Percentiles rank a stretch among this genome's conserved stretches.
phyloP scores from a whole-genome alignment of 2,329 filamentous ascomycete species.

The Hypoxylon sp. region DNA sequence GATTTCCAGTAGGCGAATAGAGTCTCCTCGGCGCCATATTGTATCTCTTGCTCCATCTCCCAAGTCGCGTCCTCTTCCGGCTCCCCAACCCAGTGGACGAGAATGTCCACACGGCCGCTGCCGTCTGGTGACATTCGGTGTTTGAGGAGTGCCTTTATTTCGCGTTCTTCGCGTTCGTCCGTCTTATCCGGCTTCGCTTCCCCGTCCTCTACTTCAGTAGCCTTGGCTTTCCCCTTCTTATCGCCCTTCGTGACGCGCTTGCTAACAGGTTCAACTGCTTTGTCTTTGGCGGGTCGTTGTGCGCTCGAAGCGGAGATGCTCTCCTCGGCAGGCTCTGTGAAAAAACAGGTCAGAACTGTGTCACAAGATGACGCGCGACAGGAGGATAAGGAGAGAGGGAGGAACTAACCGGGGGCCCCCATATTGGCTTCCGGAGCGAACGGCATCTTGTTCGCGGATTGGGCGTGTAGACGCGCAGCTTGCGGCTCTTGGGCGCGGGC shows the following conservation, averaged over 20 bases:
- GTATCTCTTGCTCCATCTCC: slow-evolving; percentile 48
- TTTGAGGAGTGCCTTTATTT: slow-evolving; percentile 41
- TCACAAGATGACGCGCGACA: neutral
- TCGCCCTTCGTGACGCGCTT: slow-evolving; percentile 6
- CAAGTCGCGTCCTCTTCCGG: slow-evolving; percentile 42
- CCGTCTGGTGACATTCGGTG: slow-evolving; percentile 36
- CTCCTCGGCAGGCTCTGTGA: slow-evolving; percentile 13
- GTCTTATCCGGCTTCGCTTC: slow-evolving; percentile 14
- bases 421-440: slow-evolving; percentile 42
- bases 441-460: slow-evolving; percentile 16
- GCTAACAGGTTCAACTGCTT: slow-evolving; percentile 5
- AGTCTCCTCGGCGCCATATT: slow-evolving; percentile 44
- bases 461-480: slow-evolving; percentile 24
- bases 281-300: neutral
- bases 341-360: neutral
- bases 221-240: slow-evolving; percentile 30
- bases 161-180: slow-evolving; percentile 38
- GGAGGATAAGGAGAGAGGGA: neutral
- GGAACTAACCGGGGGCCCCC: slow-evolving; percentile 38
- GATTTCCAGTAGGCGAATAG: slow-evolving; percentile 47
- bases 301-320: neutral
- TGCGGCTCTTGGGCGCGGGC: slow-evolving; percentile 32
- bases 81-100: slow-evolving; percentile 45
- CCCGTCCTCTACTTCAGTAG: slow-evolving; percentile 1
- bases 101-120: slow-evolving; percentile 42